Conservation (phyloP, 306 rosid genomes). For the Ormosia emarginata region DNA sequence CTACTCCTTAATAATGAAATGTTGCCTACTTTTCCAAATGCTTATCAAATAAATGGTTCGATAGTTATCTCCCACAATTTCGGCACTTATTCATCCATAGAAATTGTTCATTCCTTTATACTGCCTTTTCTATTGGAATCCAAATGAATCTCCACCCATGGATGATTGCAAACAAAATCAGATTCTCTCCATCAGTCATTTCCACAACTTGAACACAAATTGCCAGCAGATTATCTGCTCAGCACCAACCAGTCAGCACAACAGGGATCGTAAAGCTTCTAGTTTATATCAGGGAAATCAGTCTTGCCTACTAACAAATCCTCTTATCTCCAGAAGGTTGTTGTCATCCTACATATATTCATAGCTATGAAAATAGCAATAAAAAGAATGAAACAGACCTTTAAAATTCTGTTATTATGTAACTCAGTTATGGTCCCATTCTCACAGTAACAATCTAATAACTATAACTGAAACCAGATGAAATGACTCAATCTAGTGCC, state of each 20-base stretch:
- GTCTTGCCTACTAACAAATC: not conserved
- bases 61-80: slow-evolving; percentile 3
- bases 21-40: not conserved
- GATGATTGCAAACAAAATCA: not conserved
- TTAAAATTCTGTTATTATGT: not conserved
- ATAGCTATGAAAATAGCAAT: not conserved
- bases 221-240: not conserved
- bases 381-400: not conserved
- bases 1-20: not conserved
- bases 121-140: not conserved
- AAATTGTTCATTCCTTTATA: not conserved
- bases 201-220: not conserved
- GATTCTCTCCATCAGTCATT: not conserved
- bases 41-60: not conserved
- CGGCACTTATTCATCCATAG: not conserved
- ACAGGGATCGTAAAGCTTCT: not conserved
- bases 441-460: not conserved
- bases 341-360: not conserved
- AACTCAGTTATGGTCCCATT: not conserved
- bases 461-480: not conserved
- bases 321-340: not conserved
- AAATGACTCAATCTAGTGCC: slow-evolving; percentile 12
- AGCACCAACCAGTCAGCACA: not conserved
- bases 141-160: not conserved
- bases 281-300: not conserved